Evolutionary conservation across 2,329 filamentous ascomycete genomes (phyloP).

Genomic region (Fusarium sp.): DNA sequence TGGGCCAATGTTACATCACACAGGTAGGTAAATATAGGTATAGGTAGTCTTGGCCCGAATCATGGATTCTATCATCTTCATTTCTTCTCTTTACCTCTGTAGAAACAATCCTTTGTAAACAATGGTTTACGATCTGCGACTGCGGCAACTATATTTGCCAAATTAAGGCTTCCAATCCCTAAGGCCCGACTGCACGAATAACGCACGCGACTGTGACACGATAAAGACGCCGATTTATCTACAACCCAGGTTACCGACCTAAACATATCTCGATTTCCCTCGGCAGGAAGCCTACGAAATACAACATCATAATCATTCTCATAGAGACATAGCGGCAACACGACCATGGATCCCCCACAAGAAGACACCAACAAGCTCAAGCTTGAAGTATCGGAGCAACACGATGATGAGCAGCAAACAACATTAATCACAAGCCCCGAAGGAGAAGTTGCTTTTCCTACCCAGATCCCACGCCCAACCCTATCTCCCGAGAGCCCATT

Average conservation of each 20-base stretch:
- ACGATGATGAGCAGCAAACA: slow-evolving; percentile 13
- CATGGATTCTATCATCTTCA: not conserved
- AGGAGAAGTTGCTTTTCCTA: slow-evolving; percentile 33
- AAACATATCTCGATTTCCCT: not conserved
- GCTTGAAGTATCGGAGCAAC: slow-evolving; percentile 29
- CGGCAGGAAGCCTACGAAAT: not conserved
- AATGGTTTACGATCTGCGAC: slow-evolving; percentile 7
- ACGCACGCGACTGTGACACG: slow-evolving; percentile 15
- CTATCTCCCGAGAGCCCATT: slow-evolving; percentile 34
- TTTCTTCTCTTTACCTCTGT: not conserved
- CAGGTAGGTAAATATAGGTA: too few species aligned
- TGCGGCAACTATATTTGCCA: slow-evolving; percentile 10
- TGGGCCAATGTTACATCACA: slow-evolving; percentile 7
- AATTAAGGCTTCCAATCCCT: slow-evolving; percentile 2
- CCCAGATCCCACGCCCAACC: slow-evolving; percentile 25
- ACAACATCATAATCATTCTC: not conserved
- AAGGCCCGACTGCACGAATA: slow-evolving; percentile 11
- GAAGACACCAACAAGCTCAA: slow-evolving; percentile 25
- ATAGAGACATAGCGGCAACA: slow-evolving; percentile 3
- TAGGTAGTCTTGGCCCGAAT: not conserved
- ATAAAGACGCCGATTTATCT: slow-evolving; percentile 6
- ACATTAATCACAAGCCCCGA: slow-evolving; percentile 31
- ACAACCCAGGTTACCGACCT: not conserved
- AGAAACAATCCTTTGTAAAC: not conserved
- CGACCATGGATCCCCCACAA: slow-evolving; percentile 21